Conservation (phyloP, 1,284 basidiomycete species). For the Cryptococcus jaspeensis region DNA sequence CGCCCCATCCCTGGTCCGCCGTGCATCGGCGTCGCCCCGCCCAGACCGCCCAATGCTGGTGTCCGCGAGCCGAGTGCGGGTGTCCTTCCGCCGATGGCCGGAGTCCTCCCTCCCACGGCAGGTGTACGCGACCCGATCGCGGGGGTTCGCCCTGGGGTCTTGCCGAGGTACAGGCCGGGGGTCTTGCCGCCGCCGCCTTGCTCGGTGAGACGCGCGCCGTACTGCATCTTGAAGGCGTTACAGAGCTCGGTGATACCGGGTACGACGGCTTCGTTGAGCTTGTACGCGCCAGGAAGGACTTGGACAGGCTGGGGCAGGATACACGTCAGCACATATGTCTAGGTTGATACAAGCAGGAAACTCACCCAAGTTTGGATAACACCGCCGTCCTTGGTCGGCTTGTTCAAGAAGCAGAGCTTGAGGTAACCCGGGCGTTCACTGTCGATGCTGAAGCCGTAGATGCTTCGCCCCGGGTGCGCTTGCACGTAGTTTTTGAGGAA, state of each 20-base stretch:
- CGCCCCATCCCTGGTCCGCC: conserved; percentile 12
- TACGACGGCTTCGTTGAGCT: conserved; percentile 80
- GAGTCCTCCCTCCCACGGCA: conserved; percentile 9
- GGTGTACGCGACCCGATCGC: conserved; percentile 62
- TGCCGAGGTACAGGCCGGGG: conserved; percentile 59
- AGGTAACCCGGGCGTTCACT: conserved; percentile 88
- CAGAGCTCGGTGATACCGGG: conserved; percentile 87
- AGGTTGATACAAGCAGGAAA: conserved; percentile 1
- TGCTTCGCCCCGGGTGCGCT: conserved; percentile 89
- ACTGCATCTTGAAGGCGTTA: conserved; percentile 92
- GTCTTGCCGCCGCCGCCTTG: conserved; percentile 65
- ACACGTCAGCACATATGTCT: conserved; percentile 2
- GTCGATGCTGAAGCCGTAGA: conserved; percentile 95
- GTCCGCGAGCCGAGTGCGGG: conserved; percentile 1
- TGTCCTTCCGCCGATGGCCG: conserved; percentile 9
- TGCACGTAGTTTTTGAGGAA: conserved; percentile 85
- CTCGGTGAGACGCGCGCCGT: conserved; percentile 38
- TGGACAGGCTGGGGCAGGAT: conserved; percentile 66
- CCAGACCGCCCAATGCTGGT: conserved; percentile 6
- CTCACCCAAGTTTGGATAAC: conserved; percentile 79
- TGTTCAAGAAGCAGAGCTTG: conserved; percentile 88
- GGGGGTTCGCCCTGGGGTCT: conserved; percentile 67
- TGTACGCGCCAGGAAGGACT: conserved; percentile 85
- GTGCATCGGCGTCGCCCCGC: conserved; percentile 28
- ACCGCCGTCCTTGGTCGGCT: conserved; percentile 62